Base-by-base conservation (phyloP, 2,329 filamentous ascomycete genomes). In the Thielaviopsis populi region DNA sequence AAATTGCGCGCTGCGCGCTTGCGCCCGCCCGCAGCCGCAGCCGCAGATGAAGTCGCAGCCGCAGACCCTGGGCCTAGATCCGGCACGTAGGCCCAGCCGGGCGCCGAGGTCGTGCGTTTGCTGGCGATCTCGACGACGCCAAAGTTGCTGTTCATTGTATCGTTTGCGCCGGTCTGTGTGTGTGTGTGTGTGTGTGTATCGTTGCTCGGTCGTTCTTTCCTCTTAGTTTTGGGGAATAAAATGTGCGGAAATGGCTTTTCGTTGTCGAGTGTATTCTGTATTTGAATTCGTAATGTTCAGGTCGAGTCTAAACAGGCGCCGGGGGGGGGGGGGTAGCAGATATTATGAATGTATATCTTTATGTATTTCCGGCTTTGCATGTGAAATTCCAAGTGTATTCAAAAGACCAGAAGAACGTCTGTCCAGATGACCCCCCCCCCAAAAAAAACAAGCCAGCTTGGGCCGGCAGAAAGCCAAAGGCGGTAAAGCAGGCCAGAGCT, bases 31-130 rank as follows among this genome's bases (percentile, higher is more conserved):
- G 22, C 24, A n/a, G 68, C 76, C 53, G 65, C 76, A 79, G 66
- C 53, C 37, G 73, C 75, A 67, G 77, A 74, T 66, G 79, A 78
- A 62, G 78, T 72, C 61, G 76, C 73, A 68, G 80, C 79, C 10
- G 83, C 79, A 13, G 81, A 79, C 63, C 83, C 79, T 64, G 81
- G 79, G 50, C 73, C 80, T 72, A 82, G 85, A 71, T 96, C 89
- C 37, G 91, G 85, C 1, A 96, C 89, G 72, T 96, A 96, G 13
- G 90, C 90, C 87, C 91, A 97, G 70, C 92, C 92, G 0, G 92
- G 91, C 0, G 89, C 88, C 54, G 81, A 78, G 54, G 83, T 82
- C 17, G 84, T 84, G 67, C 83, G 84, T 33, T 84, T 78, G 70
- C 83, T 84, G 42, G 89, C 88, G 65, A 96, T 78, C 69, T 95